These are phyloP conservation scores for Debaryomyces psychrophilus DNA, from an alignment of 1,139 yeast species.

Conservation along the genomic window DNA sequence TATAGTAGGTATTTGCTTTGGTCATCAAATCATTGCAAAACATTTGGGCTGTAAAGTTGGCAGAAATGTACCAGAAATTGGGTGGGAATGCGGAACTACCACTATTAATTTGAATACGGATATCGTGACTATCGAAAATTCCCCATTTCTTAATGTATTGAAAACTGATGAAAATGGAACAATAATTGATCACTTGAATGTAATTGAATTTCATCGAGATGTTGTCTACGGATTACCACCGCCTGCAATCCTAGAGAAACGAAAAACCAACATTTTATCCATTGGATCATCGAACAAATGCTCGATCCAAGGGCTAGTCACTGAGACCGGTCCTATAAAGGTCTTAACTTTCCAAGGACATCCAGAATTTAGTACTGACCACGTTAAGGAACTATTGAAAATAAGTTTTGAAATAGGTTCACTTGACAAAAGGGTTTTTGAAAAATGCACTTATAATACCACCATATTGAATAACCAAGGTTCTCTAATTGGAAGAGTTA, in stretches of 20 bases:
- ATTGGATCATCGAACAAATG: conserved; percentile 61
- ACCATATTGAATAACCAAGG: conserved; percentile 40
- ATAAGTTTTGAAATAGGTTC: conserved; percentile 18
- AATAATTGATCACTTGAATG: conserved; percentile 23
- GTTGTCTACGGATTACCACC: conserved; percentile 52
- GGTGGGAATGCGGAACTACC: conserved; percentile 76
- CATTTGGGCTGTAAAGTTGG: conserved; percentile 65
- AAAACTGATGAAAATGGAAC: conserved; percentile 21
- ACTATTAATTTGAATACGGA: conserved; percentile 51
- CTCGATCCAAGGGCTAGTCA: conserved; percentile 61
- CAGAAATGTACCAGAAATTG: conserved; percentile 50
- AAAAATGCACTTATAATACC: conserved; percentile 33
- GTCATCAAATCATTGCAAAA: conserved; percentile 77
- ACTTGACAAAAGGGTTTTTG: conserved; percentile 26
- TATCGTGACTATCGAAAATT: conserved; percentile 31
- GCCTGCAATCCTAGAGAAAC: conserved; percentile 28
- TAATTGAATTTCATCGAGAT: conserved; percentile 75
- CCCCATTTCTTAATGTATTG: conserved; percentile 33
- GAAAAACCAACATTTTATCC: conserved; percentile 32
- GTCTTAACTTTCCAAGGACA: conserved; percentile 84
- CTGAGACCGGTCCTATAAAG: conserved; percentile 42
- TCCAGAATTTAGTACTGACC: conserved; percentile 68
- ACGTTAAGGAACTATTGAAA: conserved; percentile 32
- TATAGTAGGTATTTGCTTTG: conserved; percentile 75
- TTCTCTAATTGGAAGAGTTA: conserved; percentile 33